Conservation (phyloP, 108 stramenopile species). For the Poteriospumella lacustris region DNA sequence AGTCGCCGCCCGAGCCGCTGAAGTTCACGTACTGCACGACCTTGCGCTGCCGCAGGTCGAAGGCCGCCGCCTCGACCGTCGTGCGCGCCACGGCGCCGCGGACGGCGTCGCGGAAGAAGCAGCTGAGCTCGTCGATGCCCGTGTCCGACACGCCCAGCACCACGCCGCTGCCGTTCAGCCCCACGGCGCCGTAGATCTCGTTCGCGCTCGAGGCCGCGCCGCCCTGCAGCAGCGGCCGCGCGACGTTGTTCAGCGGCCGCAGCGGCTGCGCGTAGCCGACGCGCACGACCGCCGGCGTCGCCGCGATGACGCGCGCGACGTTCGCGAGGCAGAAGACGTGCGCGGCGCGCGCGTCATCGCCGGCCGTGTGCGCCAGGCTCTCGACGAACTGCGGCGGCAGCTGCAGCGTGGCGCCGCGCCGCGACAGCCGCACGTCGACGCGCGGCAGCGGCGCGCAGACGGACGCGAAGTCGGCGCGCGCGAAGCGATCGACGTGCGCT, state of each 20-base stretch:
- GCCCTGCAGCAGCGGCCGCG: not conserved
- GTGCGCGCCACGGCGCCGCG: conserved; percentile 22
- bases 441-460: too few species aligned
- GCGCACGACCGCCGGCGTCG: too few species aligned
- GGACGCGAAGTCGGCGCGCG: too few species aligned
- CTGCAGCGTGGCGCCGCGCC: too few species aligned
- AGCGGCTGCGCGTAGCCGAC: not conserved
- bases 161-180: conserved; percentile 27
- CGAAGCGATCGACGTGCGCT: too few species aligned
- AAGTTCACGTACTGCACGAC: conserved; percentile 48
- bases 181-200: not conserved
- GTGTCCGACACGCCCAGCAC: conserved; percentile 48
- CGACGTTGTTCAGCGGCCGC: not conserved
- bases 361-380: too few species aligned
- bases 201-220: not conserved
- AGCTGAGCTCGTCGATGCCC: conserved; percentile 47
- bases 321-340: too few species aligned
- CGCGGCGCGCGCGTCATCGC: too few species aligned
- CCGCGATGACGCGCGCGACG: too few species aligned
- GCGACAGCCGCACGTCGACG: too few species aligned
- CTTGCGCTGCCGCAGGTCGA: conserved; percentile 44
- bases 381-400: too few species aligned
- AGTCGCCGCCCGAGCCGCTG: conserved; percentile 40
- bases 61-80: conserved; percentile 30
- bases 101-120: conserved; percentile 48